These are phyloP conservation scores for Rutstroemia sp. DNA, from an alignment of 2,329 filamentous ascomycete species.

Conservation along the genomic window DNA sequence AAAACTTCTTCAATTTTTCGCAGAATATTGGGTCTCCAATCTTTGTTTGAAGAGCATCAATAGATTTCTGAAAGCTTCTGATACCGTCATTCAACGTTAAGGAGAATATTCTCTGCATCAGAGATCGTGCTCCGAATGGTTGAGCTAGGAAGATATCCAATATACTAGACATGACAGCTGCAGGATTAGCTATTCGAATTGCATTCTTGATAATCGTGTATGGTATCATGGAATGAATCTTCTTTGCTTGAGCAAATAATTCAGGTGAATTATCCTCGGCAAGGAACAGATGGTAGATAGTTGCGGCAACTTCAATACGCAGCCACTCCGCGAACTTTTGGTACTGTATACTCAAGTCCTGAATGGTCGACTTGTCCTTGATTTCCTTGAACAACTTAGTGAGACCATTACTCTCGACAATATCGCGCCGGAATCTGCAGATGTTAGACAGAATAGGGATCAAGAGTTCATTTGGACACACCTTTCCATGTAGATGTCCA, in stretches of 20 bases:
- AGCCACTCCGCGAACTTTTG: conserved; percentile 98
- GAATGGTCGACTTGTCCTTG: conserved; percentile 78
- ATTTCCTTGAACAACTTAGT: conserved; percentile 92
- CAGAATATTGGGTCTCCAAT: conserved; percentile 76
- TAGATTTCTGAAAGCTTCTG: conserved; percentile 74
- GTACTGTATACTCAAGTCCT: conserved; percentile 87
- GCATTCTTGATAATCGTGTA: conserved; percentile 94
- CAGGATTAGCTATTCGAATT: conserved; percentile 91
- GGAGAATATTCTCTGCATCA: conserved; percentile 92
- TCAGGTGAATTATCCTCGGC: conserved; percentile 98
- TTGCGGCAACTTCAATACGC: conserved; percentile 92
- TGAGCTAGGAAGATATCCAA: conserved; percentile 94
- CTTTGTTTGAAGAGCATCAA: conserved; percentile 68
- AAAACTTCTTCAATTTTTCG: conserved; percentile 74
- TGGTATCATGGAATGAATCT: conserved; percentile 89
- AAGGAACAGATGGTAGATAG: conserved; percentile 93
- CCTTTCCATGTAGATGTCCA: conserved; percentile 98
- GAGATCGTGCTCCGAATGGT: conserved; percentile 80
- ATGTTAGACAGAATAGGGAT: conserved; percentile 10
- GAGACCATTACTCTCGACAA: conserved; percentile 69
- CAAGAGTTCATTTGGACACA: conserved; percentile 35
- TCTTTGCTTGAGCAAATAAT: conserved; percentile 85
- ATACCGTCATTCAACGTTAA: conserved; percentile 90
- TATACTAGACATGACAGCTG: conserved; percentile 92
- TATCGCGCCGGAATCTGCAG: conserved; percentile 56